A percentile compares a stretch with the other conserved stretches of the same genome.
Conservation (phyloP, 2,329 filamentous ascomycete species). For the Alternaria ventricosa region DNA sequence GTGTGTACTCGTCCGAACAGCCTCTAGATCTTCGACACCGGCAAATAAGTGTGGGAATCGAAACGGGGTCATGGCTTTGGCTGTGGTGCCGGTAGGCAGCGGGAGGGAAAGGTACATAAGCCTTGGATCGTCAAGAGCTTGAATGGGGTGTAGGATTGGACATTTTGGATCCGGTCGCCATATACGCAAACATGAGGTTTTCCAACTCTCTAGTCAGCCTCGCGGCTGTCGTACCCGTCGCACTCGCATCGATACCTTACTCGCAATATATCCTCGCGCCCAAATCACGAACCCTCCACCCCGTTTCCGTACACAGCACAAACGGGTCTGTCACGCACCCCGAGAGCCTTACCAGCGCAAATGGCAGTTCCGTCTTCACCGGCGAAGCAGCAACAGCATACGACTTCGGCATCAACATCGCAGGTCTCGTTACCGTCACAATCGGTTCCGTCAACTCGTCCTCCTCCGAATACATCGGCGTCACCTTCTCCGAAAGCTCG, state of each 20-base stretch:
- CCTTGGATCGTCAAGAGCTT: background rate
- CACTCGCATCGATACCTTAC: slow-evolving; percentile 33
- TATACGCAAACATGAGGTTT: background rate
- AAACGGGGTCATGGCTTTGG: background rate
- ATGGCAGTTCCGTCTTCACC: slow-evolving; percentile 44
- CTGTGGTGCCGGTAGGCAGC: background rate
- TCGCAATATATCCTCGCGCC: slow-evolving; percentile 53
- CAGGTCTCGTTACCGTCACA: slow-evolving; percentile 48
- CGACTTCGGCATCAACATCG: slow-evolving; percentile 54
- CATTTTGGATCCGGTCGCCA: background rate
- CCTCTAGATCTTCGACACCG: background rate
- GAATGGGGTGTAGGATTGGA: background rate
- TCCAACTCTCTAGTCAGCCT: background rate
- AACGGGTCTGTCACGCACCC: slow-evolving; percentile 50
- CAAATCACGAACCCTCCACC: slow-evolving; percentile 39
- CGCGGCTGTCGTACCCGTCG: background rate
- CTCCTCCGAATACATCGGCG: slow-evolving; percentile 49
- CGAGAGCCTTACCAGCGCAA: slow-evolving; percentile 35
- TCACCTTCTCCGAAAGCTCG: slow-evolving; percentile 52
- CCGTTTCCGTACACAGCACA: slow-evolving; percentile 46
- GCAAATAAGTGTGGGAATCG: background rate
- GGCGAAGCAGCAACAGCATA: slow-evolving; percentile 49
- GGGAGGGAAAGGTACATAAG: background rate
- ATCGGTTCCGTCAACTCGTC: slow-evolving; percentile 43
- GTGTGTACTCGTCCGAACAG: slow-evolving; percentile 6